phyloP scores from a whole-genome alignment of 768 basidiomycete genomes.

The Leccinum variicolor region DNA sequence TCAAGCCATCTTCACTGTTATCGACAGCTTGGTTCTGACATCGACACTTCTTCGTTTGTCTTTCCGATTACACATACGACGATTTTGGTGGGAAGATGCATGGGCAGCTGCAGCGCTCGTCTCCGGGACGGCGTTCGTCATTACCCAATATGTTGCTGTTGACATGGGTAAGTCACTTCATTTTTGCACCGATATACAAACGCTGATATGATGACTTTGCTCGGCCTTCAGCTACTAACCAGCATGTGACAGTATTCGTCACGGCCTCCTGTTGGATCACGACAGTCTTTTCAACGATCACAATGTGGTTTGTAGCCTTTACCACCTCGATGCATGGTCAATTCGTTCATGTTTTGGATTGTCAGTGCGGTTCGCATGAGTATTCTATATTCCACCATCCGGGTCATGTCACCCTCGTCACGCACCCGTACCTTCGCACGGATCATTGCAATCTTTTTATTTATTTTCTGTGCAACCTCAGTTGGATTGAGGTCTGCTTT shows the following conservation, averaged over 20 bases:
- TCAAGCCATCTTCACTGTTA: constrained; percentile 3
- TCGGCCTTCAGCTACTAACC: background rate
- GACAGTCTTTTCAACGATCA: background rate
- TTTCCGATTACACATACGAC: constrained; percentile 10
- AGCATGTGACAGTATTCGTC: background rate
- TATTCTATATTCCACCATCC: background rate
- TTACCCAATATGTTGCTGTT: background rate
- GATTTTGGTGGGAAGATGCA: constrained; percentile 25
- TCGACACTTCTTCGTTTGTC: constrained; percentile 17
- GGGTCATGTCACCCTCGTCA: background rate
- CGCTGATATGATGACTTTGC: background rate
- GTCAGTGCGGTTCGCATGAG: background rate
- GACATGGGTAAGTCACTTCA: background rate
- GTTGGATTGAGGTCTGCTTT: background rate
- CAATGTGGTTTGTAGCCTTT: background rate
- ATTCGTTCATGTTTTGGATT: background rate
- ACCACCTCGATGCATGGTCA: background rate
- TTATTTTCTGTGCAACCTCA: background rate
- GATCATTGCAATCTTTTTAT: background rate
- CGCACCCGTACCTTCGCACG: background rate
- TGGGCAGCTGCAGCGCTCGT: constrained; percentile 11
- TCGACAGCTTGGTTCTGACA: constrained; percentile 3
- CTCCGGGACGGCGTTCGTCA: background rate
- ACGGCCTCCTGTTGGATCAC: background rate
- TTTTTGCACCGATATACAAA: background rate